A percentile compares a stretch with the other conserved stretches of the same genome.
Conservation (phyloP, 805 yeast genomes). For the Diddensiella transvaalensis region DNA sequence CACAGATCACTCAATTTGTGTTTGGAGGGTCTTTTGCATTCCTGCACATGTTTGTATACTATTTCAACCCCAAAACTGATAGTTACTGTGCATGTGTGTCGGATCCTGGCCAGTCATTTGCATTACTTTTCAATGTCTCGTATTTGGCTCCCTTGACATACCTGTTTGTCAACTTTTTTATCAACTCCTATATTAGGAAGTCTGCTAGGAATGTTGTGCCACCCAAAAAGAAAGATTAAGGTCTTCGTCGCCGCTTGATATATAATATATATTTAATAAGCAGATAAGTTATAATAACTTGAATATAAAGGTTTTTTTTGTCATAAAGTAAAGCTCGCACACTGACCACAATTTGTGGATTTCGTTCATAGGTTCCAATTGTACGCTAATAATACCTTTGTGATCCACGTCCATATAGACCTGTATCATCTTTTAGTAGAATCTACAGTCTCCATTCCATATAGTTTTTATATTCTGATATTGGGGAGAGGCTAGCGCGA, state of each 20-base stretch:
- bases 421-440: no score
- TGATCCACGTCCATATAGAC: no score
- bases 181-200: slow-evolving; percentile 37
- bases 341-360: no score
- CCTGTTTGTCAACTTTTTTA: slow-evolving; percentile 60
- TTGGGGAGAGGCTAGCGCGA: no score
- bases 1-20: slow-evolving; percentile 67
- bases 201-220: neutral
- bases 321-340: no score
- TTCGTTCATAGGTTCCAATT: no score
- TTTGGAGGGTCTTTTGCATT: slow-evolving; percentile 68
- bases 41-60: slow-evolving; percentile 57
- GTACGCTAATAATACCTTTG: no score
- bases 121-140: slow-evolving; percentile 56
- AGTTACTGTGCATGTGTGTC: slow-evolving; percentile 48
- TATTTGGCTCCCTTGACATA: slow-evolving; percentile 67
- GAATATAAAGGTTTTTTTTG: neutral
- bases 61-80: slow-evolving; percentile 47
- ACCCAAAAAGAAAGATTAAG: neutral
- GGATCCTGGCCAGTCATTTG: slow-evolving; percentile 58
- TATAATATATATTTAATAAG: neutral
- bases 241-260: neutral
- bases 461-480: no score
- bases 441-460: no score
- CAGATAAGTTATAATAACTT: neutral